Evolutionary conservation across 306 rosid genomes (phyloP).

Genomic region (Citrullus colocynthis): DNA sequence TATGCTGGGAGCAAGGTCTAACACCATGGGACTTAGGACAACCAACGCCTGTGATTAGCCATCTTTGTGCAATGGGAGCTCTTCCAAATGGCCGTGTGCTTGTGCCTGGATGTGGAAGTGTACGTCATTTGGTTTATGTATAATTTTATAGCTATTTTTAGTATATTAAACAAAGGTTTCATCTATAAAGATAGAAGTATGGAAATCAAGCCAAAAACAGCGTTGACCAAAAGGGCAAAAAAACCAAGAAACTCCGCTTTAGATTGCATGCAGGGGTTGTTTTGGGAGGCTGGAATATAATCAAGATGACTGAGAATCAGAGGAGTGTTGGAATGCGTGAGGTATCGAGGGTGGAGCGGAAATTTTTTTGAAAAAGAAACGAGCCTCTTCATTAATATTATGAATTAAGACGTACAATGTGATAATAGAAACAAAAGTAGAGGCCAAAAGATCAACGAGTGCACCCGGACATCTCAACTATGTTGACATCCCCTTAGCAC

Average conservation of each 20-base stretch:
- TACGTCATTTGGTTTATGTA: background rate
- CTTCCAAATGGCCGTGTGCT: slow-evolving; percentile 31
- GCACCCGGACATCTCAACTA: no score
- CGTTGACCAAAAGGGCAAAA: background rate
- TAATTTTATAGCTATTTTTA: background rate
- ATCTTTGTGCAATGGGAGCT: slow-evolving; percentile 17
- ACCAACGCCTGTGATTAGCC: slow-evolving; percentile 19
- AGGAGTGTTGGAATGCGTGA: no score
- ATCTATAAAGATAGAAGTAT: background rate
- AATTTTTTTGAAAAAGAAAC: no score
- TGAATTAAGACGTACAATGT: no score
- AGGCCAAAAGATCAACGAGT: no score
- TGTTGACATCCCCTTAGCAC: no score
- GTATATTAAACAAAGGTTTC: background rate
- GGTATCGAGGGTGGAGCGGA: no score
- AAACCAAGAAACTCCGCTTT: background rate
- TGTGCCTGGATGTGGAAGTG: slow-evolving; percentile 33
- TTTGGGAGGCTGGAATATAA: no score
- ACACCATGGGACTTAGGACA: slow-evolving; percentile 34
- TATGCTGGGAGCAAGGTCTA: slow-evolving; percentile 27
- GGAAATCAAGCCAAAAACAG: background rate
- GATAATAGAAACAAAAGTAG: no score
- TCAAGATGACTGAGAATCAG: no score
- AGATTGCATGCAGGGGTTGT: background rate
- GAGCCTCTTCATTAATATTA: no score